phyloP scores from a whole-genome alignment of 2,329 filamentous ascomycete species.

The Fusarium pseudoanthophilum region DNA sequence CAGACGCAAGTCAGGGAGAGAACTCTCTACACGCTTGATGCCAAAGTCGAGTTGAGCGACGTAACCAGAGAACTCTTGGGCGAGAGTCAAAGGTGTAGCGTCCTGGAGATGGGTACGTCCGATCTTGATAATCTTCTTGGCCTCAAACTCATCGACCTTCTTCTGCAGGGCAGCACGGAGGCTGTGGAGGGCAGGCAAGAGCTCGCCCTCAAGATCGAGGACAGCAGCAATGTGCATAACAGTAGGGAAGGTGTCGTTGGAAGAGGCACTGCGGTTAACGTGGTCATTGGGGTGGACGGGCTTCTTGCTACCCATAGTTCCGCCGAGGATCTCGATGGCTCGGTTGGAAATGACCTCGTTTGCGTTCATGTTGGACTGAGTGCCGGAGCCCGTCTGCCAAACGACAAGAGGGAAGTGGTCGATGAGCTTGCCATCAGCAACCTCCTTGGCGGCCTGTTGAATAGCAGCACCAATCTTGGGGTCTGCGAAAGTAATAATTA shows the following conservation, averaged over 20 bases:
- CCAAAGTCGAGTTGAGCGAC: slow-evolving; percentile 93
- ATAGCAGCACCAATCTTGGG: slow-evolving; percentile 92
- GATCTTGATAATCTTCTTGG: slow-evolving; percentile 96
- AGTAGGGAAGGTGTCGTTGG: slow-evolving; percentile 99
- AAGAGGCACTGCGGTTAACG: slow-evolving; percentile 98
- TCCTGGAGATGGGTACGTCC: slow-evolving; percentile 97
- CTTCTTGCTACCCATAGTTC: slow-evolving; percentile 95
- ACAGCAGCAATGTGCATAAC: slow-evolving; percentile 99
- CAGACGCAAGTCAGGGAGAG: slow-evolving; percentile 84
- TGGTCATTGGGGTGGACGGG: slow-evolving; percentile 99
- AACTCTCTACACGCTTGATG: slow-evolving; percentile 85
- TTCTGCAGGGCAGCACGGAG: slow-evolving; percentile 85
- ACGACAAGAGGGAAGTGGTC: slow-evolving; percentile 99
- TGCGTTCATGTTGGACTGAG: slow-evolving; percentile 99
- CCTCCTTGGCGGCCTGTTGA: slow-evolving; percentile 92
- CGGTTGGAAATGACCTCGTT: slow-evolving; percentile 99
- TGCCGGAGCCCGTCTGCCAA: slow-evolving; percentile 99
- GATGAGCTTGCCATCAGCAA: slow-evolving; percentile 90
- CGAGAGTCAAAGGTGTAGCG: slow-evolving; percentile 92
- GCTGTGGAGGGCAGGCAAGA: slow-evolving; percentile 84
- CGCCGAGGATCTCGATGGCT: slow-evolving; percentile 96
- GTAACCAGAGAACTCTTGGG: slow-evolving; percentile 98
- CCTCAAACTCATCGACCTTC: slow-evolving; percentile 89
- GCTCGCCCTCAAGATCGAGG: slow-evolving; percentile 86
- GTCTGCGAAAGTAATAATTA: slow-evolving; percentile 62